Base-by-base conservation (phyloP, 805 yeast species). In the Myxozyma sirexii region DNA sequence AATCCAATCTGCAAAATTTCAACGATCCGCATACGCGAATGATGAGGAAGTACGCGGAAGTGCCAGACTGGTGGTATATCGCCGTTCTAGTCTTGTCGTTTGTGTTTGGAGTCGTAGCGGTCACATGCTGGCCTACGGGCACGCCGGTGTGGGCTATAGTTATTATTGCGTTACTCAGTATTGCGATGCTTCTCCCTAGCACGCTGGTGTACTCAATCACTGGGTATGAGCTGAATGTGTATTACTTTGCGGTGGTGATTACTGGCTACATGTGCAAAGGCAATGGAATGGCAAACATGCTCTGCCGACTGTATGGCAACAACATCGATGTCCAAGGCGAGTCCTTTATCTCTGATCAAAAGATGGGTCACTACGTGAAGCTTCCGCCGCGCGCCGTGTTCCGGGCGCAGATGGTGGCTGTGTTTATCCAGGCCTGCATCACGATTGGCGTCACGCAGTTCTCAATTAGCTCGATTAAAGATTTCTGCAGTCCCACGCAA, bases 101-200 rank as follows among this genome's bases (percentile, higher is more conserved):
- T 55, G 72, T 41, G 13, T 13, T 59, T 17, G 56, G 56, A 21
- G 21, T 58, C 23, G 77, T 74, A 5, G 70, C 76, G 29, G 70
- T 79, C 27, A 8, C 50, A 24, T 7, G 41, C 38, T 61, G n/a
- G n/a, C 65, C 65, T 1, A 54, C 62, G 1, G 80, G 80, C 53
- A 80, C 85, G 1, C 87, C 88, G 1, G 76, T 83, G 17, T 85
- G 85, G 85, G 86, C 85, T 1, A 73, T 85, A 70, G 78, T 86
- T 54, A 75, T 82, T 62, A 84, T 85, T 0, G 72, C 84, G 4
- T 73, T 76, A 15, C 77, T 86, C 61, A 82, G 85, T 50, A 70
- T 81, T 43, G 72, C 82, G 7, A 80, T 85, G 69, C 72, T 86
- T 48, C 74, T 86, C 49, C 91, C 91, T 5, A 76, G 84, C 26